phyloP scores from a whole-genome alignment of 495 filamentous ascomycete species.

The Podospora pseudoanserina region DNA sequence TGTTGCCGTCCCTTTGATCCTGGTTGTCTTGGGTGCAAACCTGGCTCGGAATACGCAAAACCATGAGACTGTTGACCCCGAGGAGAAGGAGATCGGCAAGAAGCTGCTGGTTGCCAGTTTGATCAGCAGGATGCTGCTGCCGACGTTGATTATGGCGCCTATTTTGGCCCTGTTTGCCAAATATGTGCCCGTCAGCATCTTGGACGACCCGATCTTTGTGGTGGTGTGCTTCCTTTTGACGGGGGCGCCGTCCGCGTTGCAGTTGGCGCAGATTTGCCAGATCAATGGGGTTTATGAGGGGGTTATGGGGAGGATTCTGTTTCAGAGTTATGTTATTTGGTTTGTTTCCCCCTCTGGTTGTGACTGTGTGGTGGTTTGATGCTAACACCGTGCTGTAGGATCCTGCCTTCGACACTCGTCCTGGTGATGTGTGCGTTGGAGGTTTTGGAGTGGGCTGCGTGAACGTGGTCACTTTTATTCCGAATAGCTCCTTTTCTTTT shows the following conservation, averaged over 20 bases:
- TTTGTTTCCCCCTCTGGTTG: constrained; percentile 42
- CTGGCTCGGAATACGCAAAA: constrained; percentile 71
- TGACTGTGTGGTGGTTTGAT: neutral
- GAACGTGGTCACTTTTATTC: neutral
- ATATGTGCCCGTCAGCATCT: constrained; percentile 85
- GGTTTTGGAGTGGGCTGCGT: constrained; percentile 80
- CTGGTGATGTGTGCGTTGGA: constrained; percentile 90
- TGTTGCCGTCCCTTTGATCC: constrained; percentile 90
- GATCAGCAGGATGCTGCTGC: constrained; percentile 86
- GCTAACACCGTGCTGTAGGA: constrained; percentile 50
- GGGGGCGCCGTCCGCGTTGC: constrained; percentile 89
- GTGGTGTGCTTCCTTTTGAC: constrained; percentile 95
- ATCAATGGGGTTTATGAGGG: constrained; percentile 94
- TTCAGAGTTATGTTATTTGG: constrained; percentile 98
- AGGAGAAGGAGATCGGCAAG: constrained; percentile 62
- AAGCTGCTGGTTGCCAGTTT: constrained; percentile 82
- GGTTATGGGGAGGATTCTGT: constrained; percentile 86
- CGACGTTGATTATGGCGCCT: constrained; percentile 91
- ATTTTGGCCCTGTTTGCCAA: constrained; percentile 86
- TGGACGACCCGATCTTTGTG: constrained; percentile 97
- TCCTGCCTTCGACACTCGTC: constrained; percentile 86
- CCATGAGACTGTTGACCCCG: constrained; percentile 56
- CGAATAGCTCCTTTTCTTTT: neutral
- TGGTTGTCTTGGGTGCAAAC: constrained; percentile 95
- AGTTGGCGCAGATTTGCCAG: constrained; percentile 97